These are phyloP conservation scores for Sclerotinia minor DNA, from an alignment of 2,329 filamentous ascomycete species.

Conservation along the genomic window DNA sequence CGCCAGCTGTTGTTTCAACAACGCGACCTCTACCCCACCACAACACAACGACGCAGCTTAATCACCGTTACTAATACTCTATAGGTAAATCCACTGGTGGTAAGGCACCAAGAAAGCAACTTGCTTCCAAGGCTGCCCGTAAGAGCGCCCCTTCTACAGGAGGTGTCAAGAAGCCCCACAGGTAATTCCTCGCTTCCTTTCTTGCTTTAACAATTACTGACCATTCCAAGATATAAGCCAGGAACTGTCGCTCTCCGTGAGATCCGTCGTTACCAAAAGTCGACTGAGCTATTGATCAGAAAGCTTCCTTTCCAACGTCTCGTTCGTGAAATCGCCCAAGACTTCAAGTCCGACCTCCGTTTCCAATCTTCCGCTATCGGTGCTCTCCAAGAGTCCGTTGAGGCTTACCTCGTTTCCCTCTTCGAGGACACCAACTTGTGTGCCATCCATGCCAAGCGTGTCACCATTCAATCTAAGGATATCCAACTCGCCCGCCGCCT, in stretches of 20 bases:
- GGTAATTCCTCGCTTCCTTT: not conserved
- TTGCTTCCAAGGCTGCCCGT: slow-evolving; percentile 95
- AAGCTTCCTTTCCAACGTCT: slow-evolving; percentile 98
- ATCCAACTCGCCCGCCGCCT: slow-evolving; percentile 96
- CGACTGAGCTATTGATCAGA: slow-evolving; percentile 91
- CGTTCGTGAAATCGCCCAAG: slow-evolving; percentile 93
- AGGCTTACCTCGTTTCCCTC: slow-evolving; percentile 96
- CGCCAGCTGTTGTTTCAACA: slow-evolving; percentile 20
- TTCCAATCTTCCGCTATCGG: slow-evolving; percentile 99
- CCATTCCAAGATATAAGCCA: slow-evolving; percentile 74
- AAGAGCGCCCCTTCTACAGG: slow-evolving; percentile 95
- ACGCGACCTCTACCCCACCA: slow-evolving; percentile 27
- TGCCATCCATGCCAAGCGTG: slow-evolving; percentile 98
- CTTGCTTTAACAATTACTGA: not conserved
- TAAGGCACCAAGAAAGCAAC: slow-evolving; percentile 89
- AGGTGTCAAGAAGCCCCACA: slow-evolving; percentile 24
- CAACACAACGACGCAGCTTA: slow-evolving; percentile 12
- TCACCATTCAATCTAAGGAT: slow-evolving; percentile 83
- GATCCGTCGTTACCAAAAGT: slow-evolving; percentile 98
- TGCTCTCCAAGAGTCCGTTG: slow-evolving; percentile 96
- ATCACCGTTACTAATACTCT: slow-evolving; percentile 33
- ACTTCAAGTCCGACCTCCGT: slow-evolving; percentile 92
- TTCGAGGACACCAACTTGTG: slow-evolving; percentile 99
- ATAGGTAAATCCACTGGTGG: slow-evolving; percentile 71
- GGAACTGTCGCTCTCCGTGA: slow-evolving; percentile 96